Base-by-base conservation (phyloP, 2,329 filamentous ascomycete genomes). In the Magnaporthiopsis incrustans region DNA sequence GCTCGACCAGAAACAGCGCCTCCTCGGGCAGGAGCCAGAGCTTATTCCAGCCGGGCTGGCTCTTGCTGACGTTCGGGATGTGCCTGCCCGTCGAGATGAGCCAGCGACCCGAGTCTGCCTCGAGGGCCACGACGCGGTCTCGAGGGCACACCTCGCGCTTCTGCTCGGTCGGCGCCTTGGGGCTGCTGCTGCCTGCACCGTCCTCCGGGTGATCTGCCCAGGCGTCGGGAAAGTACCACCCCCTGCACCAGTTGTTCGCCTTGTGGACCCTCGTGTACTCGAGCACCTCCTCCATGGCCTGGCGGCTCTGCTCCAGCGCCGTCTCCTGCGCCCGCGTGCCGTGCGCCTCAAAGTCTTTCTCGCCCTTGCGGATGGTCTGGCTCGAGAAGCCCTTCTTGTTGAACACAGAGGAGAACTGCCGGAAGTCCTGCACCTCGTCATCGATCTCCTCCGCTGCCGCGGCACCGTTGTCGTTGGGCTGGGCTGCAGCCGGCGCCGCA, bases 261-360 rank as follows among this genome's bases (percentile, higher is more conserved):
- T 81, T 78, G 73, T 97, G 92, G 33, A 89, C 80, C 61, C 94
- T 85, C 61, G 90, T 89, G 73, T 89, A 89, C 62, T 86, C 83
- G 64, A 98, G 82, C 2, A 94, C 93, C 70, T 92, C 88, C 75
- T 96, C 90, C 89, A 99, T 95, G 26, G 93, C 94, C 69, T 84
- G 82, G 64, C 94, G 87, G 67, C 92, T 96, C 60, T 90, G 85
- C 71, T 92, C 89, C 62, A 99, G 86, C 11, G 89, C 85, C 64
- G 84, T 82, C 68, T 89, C 86, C 76, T 99, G 95, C 38, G 90
- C 86, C 38, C 85, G 84, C 2, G 95, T 98, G 60, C 91, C 90
- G 76, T 98, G 92, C 33, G 90, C 88, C 77, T 98, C 95, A 74
- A 97, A 99, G 78, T 99, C 95, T 76, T 99, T 99, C 74, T 96